These are phyloP conservation scores for Teratosphaeria destructans DNA, from an alignment of 2,329 filamentous ascomycete species.

Conservation along the genomic window DNA sequence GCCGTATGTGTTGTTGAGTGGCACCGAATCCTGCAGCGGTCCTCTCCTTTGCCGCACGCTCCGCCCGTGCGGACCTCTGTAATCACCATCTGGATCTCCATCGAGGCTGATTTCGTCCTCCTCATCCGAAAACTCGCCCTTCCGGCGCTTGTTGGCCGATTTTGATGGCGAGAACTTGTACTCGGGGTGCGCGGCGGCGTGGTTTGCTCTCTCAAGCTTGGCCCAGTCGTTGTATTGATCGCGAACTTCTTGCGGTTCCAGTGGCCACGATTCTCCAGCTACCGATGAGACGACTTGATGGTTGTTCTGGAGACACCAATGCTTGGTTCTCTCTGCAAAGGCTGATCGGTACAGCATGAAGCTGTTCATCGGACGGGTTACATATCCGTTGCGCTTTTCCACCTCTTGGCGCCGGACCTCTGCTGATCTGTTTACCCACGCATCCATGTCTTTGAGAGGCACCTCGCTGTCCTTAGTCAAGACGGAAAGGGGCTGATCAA, in stretches of 20 bases:
- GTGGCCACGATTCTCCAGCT: slow-evolving; percentile 76
- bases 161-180: slow-evolving; percentile 94
- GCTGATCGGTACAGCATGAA: slow-evolving; percentile 97
- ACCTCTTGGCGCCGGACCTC: slow-evolving; percentile 60
- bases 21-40: slow-evolving; percentile 8
- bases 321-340: slow-evolving; percentile 77
- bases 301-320: slow-evolving; percentile 74
- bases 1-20: slow-evolving; percentile 18
- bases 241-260: slow-evolving; percentile 64
- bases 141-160: slow-evolving; percentile 42
- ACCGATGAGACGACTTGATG: slow-evolving; percentile 85
- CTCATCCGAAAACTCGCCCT: slow-evolving; percentile 24
- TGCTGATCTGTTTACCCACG: slow-evolving; percentile 62
- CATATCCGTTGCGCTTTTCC: slow-evolving; percentile 60
- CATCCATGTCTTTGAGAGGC: slow-evolving; percentile 65
- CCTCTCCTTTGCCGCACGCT: slow-evolving; percentile 15
- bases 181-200: slow-evolving; percentile 71
- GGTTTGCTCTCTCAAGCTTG: slow-evolving; percentile 70
- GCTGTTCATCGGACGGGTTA: slow-evolving; percentile 91
- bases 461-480: slow-evolving; percentile 55
- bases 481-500: slow-evolving; percentile 60
- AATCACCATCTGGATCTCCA: slow-evolving; percentile 25
- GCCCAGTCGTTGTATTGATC: slow-evolving; percentile 71
- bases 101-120: slow-evolving; percentile 24
- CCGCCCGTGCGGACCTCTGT: slow-evolving; percentile 15